Evolutionary conservation across 805 yeast species (phyloP).

Genomic region (Wickerhamiella alocasiicola): DNA sequence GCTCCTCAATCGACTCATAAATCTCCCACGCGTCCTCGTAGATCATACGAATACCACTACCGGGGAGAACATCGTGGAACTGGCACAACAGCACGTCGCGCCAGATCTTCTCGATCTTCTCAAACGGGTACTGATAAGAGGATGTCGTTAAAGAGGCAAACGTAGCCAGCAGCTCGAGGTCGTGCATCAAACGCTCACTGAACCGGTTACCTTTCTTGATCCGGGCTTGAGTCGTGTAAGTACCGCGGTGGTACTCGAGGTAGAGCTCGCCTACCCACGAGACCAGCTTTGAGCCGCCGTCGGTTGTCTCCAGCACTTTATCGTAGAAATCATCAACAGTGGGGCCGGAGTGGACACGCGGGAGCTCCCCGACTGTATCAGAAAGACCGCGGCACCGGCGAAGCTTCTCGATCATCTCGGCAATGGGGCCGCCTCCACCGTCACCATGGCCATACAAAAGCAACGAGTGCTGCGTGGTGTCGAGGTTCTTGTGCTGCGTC

Average conservation of each 20-base stretch:
- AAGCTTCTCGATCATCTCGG: slow-evolving; percentile 84
- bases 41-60: slow-evolving; percentile 88
- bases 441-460: slow-evolving; percentile 88
- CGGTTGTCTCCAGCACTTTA: slow-evolving; percentile 45
- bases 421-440: slow-evolving; percentile 98
- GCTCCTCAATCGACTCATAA: slow-evolving; percentile 44
- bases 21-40: slow-evolving; percentile 82
- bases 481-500: slow-evolving; percentile 69
- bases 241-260: slow-evolving; percentile 92
- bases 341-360: slow-evolving; percentile 65
- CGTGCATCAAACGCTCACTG: slow-evolving; percentile 67
- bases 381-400: slow-evolving; percentile 83
- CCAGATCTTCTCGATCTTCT: slow-evolving; percentile 64
- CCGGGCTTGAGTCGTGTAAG: slow-evolving; percentile 87
- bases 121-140: slow-evolving; percentile 57
- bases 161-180: slow-evolving; percentile 73
- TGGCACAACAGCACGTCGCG: slow-evolving; percentile 81
- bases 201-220: slow-evolving; percentile 70
- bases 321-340: slow-evolving; percentile 75
- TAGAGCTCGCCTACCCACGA: slow-evolving; percentile 91
- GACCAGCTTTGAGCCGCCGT: slow-evolving; percentile 57
- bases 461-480: slow-evolving; percentile 68
- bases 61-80: slow-evolving; percentile 97
- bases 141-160: slow-evolving; percentile 43
- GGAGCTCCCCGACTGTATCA: slow-evolving; percentile 52